Evolutionary conservation across 257 asterid species (phyloP).

Genomic region (Rehmannia glutinosa): DNA sequence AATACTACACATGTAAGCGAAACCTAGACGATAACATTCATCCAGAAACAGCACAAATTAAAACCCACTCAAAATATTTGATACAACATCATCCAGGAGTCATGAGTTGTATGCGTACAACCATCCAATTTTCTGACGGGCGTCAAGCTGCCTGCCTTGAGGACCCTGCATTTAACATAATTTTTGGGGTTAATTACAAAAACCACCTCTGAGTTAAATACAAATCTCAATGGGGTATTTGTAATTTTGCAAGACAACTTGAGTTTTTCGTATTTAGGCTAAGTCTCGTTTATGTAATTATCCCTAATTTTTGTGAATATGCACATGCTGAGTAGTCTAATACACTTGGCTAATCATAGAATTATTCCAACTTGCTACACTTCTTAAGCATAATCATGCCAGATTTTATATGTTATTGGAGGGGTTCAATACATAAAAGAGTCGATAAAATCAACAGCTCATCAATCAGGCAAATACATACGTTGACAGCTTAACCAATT

Average conservation of each 20-base stretch:
- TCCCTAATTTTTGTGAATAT: too few relatives aligned
- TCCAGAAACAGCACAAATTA: not conserved
- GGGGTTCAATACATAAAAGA: not conserved
- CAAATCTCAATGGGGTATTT: too few relatives aligned
- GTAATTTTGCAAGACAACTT: too few relatives aligned
- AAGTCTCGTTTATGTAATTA: too few relatives aligned
- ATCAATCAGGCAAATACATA: not conserved
- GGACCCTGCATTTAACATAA: constrained; percentile 24
- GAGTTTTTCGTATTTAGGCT: too few relatives aligned
- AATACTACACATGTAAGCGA: not conserved
- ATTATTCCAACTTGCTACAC: constrained; percentile 22
- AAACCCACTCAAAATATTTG: not conserved
- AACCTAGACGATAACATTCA: not conserved
- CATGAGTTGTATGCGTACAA: not conserved
- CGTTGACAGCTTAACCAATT: constrained; percentile 20
- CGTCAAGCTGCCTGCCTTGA: not conserved
- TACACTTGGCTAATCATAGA: constrained; percentile 1
- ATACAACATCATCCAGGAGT: not conserved
- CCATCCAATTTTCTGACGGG: not conserved
- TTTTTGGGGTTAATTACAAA: too few relatives aligned
- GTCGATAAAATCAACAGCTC: constrained; percentile 20
- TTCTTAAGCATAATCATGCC: constrained; percentile 12
- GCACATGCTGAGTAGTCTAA: not conserved
- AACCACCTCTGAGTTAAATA: too few relatives aligned
- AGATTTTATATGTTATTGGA: not conserved